Conservation (phyloP, 2,329 filamentous ascomycete genomes). For the Chalaropsis ovoidea region DNA sequence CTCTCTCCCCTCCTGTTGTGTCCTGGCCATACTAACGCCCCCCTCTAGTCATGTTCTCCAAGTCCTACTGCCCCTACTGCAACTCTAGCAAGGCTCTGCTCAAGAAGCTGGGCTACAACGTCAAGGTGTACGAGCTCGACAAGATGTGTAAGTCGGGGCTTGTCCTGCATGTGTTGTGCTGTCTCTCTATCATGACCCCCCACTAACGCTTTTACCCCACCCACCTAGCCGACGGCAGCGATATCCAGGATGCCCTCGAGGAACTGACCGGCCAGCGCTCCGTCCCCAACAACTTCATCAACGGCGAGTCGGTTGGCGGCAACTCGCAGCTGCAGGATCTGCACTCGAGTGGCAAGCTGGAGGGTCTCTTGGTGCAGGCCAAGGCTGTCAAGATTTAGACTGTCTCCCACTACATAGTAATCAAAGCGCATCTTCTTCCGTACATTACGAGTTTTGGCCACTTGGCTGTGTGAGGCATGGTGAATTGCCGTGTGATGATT, state of each 20-base stretch:
- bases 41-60: slow-evolving; percentile 75
- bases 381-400: slow-evolving; percentile 37
- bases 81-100: slow-evolving; percentile 65
- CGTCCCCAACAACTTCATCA: slow-evolving; percentile 94
- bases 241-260: slow-evolving; percentile 71
- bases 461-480: background rate
- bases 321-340: slow-evolving; percentile 73
- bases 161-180: slow-evolving; percentile 37
- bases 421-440: background rate
- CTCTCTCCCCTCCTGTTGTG: no score
- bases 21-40: background rate
- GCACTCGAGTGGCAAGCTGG: slow-evolving; percentile 38
- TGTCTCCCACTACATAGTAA: slow-evolving; percentile 20
- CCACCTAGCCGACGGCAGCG: slow-evolving; percentile 66
- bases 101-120: slow-evolving; percentile 59
- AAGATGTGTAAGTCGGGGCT: slow-evolving; percentile 49
- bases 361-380: slow-evolving; percentile 36
- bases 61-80: slow-evolving; percentile 95
- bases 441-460: background rate
- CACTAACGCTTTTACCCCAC: background rate
- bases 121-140: slow-evolving; percentile 71
- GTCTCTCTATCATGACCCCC: background rate
- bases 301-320: slow-evolving; percentile 82
- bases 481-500: slow-evolving; percentile 27
- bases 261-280: slow-evolving; percentile 74